Percentiles rank a stretch among this genome's conserved stretches.
phyloP scores from a whole-genome alignment of 306 rosid genomes.

The Corylus americana region DNA sequence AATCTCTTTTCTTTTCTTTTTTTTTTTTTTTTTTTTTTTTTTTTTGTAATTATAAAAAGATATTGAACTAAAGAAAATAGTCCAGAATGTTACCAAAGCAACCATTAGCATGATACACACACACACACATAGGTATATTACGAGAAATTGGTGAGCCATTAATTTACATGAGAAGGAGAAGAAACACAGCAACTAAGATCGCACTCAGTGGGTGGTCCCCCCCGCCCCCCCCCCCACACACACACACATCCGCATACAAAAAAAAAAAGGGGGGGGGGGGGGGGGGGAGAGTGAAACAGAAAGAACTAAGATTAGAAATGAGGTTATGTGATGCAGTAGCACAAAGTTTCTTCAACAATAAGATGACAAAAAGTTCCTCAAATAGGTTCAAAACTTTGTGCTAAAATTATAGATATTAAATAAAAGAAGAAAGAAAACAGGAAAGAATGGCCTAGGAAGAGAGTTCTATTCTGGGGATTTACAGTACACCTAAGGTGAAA shows the following conservation, averaged over 20 bases:
- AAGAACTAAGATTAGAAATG: neutral
- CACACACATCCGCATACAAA: too few relatives aligned
- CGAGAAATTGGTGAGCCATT: neutral
- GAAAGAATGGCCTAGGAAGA: neutral
- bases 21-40: too few relatives aligned
- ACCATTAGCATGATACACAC: neutral
- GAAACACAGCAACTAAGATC: neutral
- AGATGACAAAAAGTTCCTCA: neutral
- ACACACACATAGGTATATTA: neutral
- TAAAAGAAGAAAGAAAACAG: neutral
- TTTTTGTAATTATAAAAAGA: neutral
- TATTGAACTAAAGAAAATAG: neutral
- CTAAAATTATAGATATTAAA: neutral
- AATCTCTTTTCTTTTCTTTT: too few relatives aligned
- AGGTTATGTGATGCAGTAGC: neutral
- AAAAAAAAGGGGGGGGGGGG: neutral
- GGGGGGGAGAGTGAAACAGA: too few relatives aligned
- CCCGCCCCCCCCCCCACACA: neutral
- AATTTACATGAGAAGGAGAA: neutral
- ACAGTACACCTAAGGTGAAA: neutral
- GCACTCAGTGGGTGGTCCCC: neutral
- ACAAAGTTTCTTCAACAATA: neutral
- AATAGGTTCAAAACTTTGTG: neutral
- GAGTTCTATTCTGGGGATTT: neutral
- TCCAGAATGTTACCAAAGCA: constrained; percentile 7